Conservation (phyloP, 2,329 filamentous ascomycete species). For the Phyllosticta ampelicida region DNA sequence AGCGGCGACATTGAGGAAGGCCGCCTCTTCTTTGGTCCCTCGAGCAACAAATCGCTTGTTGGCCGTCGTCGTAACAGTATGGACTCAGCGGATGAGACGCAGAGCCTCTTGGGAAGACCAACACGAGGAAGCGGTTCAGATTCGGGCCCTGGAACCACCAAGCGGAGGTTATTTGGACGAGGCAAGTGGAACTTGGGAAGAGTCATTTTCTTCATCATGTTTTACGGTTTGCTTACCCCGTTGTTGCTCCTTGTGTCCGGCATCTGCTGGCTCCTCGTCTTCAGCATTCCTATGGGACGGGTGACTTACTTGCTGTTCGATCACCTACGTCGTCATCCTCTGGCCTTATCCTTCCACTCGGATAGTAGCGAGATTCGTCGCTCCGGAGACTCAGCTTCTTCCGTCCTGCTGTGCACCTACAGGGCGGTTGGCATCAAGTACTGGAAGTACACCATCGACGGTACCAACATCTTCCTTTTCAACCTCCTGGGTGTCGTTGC, state of each 20-base stretch:
- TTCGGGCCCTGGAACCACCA: slow-evolving; percentile 20
- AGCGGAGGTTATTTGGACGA: slow-evolving; percentile 82
- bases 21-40: slow-evolving; percentile 85
- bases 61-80: slow-evolving; percentile 80
- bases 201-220: slow-evolving; percentile 92
- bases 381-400: slow-evolving; percentile 62
- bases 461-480: slow-evolving; percentile 98
- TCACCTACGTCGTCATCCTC: slow-evolving; percentile 82
- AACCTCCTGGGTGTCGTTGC: slow-evolving; percentile 90
- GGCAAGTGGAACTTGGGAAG: slow-evolving; percentile 92
- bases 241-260: slow-evolving; percentile 74
- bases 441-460: slow-evolving; percentile 98
- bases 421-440: slow-evolving; percentile 88
- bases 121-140: slow-evolving; percentile 38
- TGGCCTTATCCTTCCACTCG: slow-evolving; percentile 87
- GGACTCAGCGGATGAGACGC: slow-evolving; percentile 80
- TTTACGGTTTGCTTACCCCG: slow-evolving; percentile 85
- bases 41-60: slow-evolving; percentile 61
- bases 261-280: slow-evolving; percentile 93
- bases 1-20: slow-evolving; percentile 94
- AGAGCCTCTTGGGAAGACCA: slow-evolving; percentile 69
- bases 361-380: slow-evolving; percentile 65
- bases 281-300: slow-evolving; percentile 97
- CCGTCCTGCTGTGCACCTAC: slow-evolving; percentile 92
- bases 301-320: slow-evolving; percentile 82